These are phyloP conservation scores for Neurospora sp. DNA, from an alignment of 495 filamentous ascomycete genomes.

Conservation along the genomic window DNA sequence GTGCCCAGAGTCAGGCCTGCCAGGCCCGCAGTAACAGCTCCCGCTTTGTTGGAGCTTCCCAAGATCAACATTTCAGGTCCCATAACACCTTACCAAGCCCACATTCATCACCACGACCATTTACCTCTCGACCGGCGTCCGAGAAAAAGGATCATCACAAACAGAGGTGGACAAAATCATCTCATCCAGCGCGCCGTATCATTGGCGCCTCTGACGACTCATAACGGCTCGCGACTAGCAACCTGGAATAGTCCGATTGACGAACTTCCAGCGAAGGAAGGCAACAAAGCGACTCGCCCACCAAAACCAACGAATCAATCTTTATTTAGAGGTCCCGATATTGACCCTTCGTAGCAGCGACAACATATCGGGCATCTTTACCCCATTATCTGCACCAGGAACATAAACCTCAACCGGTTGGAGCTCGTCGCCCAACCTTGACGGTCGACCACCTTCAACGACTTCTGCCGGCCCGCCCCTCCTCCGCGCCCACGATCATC, in stretches of 20 bases:
- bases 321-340: background rate
- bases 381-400: background rate
- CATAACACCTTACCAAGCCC: background rate
- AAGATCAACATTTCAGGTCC: conserved; percentile 1
- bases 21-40: background rate
- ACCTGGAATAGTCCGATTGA: background rate
- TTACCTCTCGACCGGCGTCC: background rate
- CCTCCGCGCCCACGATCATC: conserved; percentile 56
- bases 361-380: background rate
- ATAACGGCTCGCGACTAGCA: background rate
- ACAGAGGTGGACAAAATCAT: background rate
- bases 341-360: background rate
- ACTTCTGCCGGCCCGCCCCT: conserved; percentile 35
- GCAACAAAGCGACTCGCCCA: background rate
- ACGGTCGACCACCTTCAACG: background rate
- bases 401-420: background rate
- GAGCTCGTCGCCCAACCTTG: background rate
- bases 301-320: background rate
- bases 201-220: background rate
- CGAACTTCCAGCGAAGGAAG: background rate
- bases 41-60: background rate
- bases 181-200: background rate
- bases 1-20: background rate
- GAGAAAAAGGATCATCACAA: background rate
- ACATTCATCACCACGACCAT: background rate